A percentile compares a stretch with the other conserved stretches of the same genome.
Evolutionary conservation across 176 grass and related monocot genomes (phyloP).

Genomic region (Rhynchospora tenuis): DNA sequence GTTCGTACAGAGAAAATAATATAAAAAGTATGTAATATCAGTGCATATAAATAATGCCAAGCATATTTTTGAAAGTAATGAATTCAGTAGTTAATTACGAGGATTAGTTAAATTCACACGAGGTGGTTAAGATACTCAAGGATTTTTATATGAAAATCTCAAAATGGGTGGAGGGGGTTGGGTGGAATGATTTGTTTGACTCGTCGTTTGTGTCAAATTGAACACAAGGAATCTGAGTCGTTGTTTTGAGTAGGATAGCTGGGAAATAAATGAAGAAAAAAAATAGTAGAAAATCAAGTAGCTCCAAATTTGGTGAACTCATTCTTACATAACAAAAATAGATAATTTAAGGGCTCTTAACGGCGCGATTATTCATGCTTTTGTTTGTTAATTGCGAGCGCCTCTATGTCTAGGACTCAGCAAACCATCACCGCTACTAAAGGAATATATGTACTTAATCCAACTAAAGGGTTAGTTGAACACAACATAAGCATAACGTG

Average conservation of each 20-base stretch:
- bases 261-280: not conserved
- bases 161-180: not conserved
- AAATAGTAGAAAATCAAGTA: not conserved
- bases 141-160: not conserved
- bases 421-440: not conserved
- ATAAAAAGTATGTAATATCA: not conserved
- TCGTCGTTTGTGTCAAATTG: not conserved
- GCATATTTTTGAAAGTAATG: not conserved
- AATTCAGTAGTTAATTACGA: not conserved
- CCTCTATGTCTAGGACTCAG: not conserved
- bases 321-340: not conserved
- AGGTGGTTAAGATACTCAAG: not conserved
- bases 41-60: not conserved
- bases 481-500: no score
- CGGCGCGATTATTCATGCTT: not conserved
- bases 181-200: not conserved
- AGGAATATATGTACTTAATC: not conserved
- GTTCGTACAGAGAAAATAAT: not conserved
- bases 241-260: not conserved
- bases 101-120: slow-evolving; percentile 1
- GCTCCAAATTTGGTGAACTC: not conserved
- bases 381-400: not conserved
- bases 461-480: no score
- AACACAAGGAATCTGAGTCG: not conserved
- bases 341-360: not conserved